Conservation (phyloP, 345 rosid genomes). For the Gossypium australe region DNA sequence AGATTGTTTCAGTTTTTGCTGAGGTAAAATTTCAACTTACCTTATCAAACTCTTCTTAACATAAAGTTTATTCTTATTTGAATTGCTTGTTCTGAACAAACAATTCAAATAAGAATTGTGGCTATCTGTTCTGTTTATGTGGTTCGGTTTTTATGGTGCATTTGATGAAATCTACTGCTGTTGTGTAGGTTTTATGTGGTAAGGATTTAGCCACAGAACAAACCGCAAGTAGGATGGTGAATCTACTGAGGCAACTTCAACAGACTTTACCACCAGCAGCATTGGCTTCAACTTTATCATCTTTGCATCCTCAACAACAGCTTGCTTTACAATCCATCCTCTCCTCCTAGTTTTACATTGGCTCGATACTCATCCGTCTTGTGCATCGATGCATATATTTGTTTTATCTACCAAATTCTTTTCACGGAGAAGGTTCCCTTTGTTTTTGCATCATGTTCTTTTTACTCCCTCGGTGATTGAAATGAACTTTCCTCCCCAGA, state of each 20-base stretch:
- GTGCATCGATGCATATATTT: conserved; percentile 24
- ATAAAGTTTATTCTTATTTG: background rate
- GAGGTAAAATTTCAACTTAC: conserved; percentile 45
- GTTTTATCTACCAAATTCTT: conserved; percentile 31
- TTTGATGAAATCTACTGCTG: background rate
- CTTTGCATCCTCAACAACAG: conserved; percentile 92
- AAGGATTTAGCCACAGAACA: conserved; percentile 88
- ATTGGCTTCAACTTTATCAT: conserved; percentile 85
- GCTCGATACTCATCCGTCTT: conserved; percentile 7
- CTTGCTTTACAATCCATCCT: conserved; percentile 88
- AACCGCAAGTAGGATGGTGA: conserved; percentile 73
- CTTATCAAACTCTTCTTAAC: background rate
- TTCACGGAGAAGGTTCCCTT: background rate
- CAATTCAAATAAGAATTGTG: background rate
- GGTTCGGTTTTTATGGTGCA: background rate
- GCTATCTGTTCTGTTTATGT: background rate
- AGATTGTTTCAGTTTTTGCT: conserved; percentile 80
- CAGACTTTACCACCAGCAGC: conserved; percentile 84
- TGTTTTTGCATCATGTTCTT: too few species aligned
- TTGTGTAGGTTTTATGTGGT: conserved; percentile 73
- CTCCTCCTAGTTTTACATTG: conserved; percentile 31
- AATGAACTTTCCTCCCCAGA: too few species aligned
- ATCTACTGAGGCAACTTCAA: conserved; percentile 82
- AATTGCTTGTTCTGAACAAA: background rate
- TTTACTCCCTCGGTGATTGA: too few species aligned